phyloP scores from a whole-genome alignment of 2,329 filamentous ascomycete genomes.

The Dendrostoma leiphaemia region DNA sequence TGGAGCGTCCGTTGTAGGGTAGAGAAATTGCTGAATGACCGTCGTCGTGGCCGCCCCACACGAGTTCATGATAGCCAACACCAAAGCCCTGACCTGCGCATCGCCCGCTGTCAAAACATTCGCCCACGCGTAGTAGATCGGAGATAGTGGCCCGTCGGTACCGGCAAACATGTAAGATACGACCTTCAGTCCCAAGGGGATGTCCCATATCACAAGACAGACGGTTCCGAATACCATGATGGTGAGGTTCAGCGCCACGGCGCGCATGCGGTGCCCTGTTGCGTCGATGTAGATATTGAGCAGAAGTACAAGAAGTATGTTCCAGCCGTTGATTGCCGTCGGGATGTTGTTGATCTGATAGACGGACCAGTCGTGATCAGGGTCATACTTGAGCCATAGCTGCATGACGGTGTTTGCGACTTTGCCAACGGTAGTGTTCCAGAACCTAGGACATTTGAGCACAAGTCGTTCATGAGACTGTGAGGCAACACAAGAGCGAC shows the following conservation, averaged over 20 bases:
- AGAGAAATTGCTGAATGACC: slow-evolving; percentile 32
- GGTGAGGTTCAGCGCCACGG: slow-evolving; percentile 29
- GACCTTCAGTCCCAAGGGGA: slow-evolving; percentile 31
- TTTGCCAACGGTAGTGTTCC: slow-evolving; percentile 28
- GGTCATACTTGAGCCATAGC: slow-evolving; percentile 27
- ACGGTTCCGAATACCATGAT: slow-evolving; percentile 30
- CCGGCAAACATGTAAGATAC: slow-evolving; percentile 34
- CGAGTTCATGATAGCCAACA: slow-evolving; percentile 34
- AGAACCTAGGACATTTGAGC: slow-evolving; percentile 19
- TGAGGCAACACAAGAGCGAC: not conserved
- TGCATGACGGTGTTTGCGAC: slow-evolving; percentile 29
- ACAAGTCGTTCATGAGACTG: not conserved
- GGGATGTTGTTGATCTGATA: slow-evolving; percentile 30
- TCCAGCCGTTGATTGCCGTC: slow-evolving; percentile 29
- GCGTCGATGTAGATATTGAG: slow-evolving; percentile 30
- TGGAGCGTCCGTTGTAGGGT: slow-evolving; percentile 31
- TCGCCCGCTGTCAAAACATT: slow-evolving; percentile 33
- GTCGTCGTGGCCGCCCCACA: slow-evolving; percentile 30
- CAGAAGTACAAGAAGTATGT: slow-evolving; percentile 26
- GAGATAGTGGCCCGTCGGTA: slow-evolving; percentile 33
- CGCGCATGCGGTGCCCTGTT: slow-evolving; percentile 30
- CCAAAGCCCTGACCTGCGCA: slow-evolving; percentile 32
- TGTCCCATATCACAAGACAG: slow-evolving; percentile 30
- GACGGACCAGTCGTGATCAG: slow-evolving; percentile 25
- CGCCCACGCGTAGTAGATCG: slow-evolving; percentile 34